Evolutionary conservation across 2,329 filamentous ascomycete genomes (phyloP), one percentile per base, ranked within the genome.

Genomic region (Fusarium chaquense): DNA sequence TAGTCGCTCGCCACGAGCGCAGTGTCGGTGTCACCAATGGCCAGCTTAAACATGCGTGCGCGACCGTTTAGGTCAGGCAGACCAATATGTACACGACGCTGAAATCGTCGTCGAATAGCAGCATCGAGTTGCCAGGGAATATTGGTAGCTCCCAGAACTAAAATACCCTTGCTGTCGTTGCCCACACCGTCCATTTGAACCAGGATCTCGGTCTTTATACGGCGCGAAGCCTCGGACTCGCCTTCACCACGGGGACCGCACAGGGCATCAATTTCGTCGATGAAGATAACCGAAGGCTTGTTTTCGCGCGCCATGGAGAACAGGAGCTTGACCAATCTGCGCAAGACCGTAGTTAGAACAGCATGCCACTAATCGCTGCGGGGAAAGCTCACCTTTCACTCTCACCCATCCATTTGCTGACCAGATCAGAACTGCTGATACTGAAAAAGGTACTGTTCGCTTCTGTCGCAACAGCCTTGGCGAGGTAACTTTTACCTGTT

Each of bases 321-420:
- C 13, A 99, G 87, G 69, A 97, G 92, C 78, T 98, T 98, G 60
- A 99, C 96, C 73, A 99, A 87, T 76, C 94, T 97, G 75, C 49
- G 24, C 10, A 46, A 32, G 15, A 8, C 18, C 6, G n/a, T 8
- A 6, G 66, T 79, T 67, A 79, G 75, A 46, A 38, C 28, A 9
- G n/a, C 1, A 44, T 52, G 26, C 41, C 8, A 32, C 6, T 7
- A 32, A 73, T 69, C 18, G 4, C 32, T 30, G 41, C 13, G 18
- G 47, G 35, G 22, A 20, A 20, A 20, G 33, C 78, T 65, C 83
- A 97, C 93, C 94, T 89, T 89, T 99, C 96, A 85, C 93, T 97
- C 82, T 99, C 96, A 83, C 96, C 96, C 96, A 99, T 99, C 96
- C 96, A 99, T 79, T 99, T 99, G 80, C 93, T 97, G 65, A 99